Evolutionary conservation across 2,329 filamentous ascomycete genomes (phyloP).

Genomic region (Cephalotrichum gorgonifer): DNA sequence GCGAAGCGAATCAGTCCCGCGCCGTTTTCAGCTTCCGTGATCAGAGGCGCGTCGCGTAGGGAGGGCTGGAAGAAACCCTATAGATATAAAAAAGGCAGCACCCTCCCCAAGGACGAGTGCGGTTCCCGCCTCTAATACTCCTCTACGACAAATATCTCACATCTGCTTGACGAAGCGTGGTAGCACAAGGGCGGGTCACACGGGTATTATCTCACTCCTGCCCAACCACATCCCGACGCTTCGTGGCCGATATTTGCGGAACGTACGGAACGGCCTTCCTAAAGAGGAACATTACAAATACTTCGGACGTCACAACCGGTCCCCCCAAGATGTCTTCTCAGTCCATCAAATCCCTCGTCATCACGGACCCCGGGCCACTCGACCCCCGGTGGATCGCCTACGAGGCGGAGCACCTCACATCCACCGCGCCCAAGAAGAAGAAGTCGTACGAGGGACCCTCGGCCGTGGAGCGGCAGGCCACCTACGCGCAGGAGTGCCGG

Average conservation of each 20-base stretch:
- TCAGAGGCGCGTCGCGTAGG: neutral
- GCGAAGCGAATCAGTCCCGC: neutral
- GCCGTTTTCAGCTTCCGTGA: neutral
- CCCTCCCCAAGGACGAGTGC: neutral
- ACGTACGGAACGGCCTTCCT: no score
- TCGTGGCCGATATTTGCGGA: no score
- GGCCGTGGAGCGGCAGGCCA: slow-evolving; percentile 22
- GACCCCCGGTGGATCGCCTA: slow-evolving; percentile 28
- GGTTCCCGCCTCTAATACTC: neutral
- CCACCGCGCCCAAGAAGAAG: slow-evolving; percentile 14
- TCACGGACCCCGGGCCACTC: slow-evolving; percentile 23
- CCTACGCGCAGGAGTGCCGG: slow-evolving; percentile 30
- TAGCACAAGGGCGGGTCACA: neutral
- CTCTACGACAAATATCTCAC: neutral
- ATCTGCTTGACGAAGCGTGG: neutral
- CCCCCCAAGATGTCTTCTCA: neutral
- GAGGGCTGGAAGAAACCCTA: neutral
- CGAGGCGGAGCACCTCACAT: slow-evolving; percentile 19
- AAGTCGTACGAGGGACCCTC: slow-evolving; percentile 16
- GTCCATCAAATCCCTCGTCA: slow-evolving; percentile 13
- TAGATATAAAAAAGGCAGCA: neutral
- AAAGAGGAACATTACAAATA: neutral
- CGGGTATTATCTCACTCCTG: neutral
- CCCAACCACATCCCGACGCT: neutral
- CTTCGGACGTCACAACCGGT: slow-evolving; percentile 5